These are phyloP conservation scores for Aegilops tauschii DNA, from an alignment of 176 grass and related monocot genomes.

Conservation along the genomic window DNA sequence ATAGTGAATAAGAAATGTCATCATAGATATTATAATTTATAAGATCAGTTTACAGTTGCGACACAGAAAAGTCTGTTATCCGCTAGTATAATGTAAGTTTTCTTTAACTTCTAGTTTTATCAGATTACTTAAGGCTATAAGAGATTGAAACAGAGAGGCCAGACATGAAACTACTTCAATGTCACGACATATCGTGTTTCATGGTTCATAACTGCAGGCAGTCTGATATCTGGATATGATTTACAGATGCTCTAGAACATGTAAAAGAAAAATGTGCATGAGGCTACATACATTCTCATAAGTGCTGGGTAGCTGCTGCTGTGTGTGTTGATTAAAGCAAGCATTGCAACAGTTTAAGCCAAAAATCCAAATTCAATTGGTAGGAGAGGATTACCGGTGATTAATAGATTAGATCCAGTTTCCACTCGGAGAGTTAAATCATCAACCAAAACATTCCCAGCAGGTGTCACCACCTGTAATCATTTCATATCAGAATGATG, in stretches of 20 bases:
- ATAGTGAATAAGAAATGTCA: not conserved
- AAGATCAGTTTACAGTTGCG: not conserved
- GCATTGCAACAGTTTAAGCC: constrained; percentile 5
- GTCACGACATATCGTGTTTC: not conserved
- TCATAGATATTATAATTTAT: not conserved
- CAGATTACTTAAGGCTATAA: not conserved
- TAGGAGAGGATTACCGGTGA: constrained; percentile 66
- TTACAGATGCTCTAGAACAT: constrained; percentile 12
- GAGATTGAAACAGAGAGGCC: not conserved
- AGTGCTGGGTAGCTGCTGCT: not conserved
- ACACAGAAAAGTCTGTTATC: not conserved
- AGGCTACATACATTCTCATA: constrained; percentile 10
- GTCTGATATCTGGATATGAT: constrained; percentile 17
- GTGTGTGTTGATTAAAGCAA: not conserved
- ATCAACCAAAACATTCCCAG: constrained; percentile 85
- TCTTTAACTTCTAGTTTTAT: constrained; percentile 4
- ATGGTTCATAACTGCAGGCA: not conserved
- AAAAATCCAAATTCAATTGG: not conserved
- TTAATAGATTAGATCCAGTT: constrained; percentile 95
- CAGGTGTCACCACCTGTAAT: constrained; percentile 94
- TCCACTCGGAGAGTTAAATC: constrained; percentile 90
- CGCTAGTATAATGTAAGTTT: not conserved
- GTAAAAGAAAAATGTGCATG: not conserved
- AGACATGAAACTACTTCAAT: not conserved
- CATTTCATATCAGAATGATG: constrained; percentile 37